These are phyloP conservation scores for Avena atlantica DNA, from an alignment of 176 grass and related monocot species.

Conservation along the genomic window DNA sequence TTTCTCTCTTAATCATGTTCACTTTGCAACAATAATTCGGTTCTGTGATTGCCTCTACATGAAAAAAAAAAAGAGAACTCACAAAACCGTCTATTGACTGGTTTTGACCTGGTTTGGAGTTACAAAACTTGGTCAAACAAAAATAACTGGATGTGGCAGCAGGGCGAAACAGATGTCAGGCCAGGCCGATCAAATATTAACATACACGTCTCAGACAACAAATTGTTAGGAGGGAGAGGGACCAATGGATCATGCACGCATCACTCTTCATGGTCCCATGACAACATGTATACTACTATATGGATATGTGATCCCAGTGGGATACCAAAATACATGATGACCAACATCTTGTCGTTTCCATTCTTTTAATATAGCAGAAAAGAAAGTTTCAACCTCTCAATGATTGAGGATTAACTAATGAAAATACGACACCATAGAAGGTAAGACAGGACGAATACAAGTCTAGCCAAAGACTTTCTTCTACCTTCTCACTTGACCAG, in stretches of 20 bases:
- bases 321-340: constrained; percentile 43
- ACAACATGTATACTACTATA: not conserved
- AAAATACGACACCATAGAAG: not conserved
- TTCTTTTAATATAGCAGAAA: not conserved
- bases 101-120: not conserved
- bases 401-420: not conserved
- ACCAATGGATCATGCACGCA: not conserved
- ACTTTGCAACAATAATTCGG: too few relatives aligned
- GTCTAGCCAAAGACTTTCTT: constrained; percentile 15
- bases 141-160: not conserved
- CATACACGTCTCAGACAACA: not conserved
- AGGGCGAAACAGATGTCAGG: not conserved
- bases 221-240: not conserved
- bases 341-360: constrained; percentile 5
- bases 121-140: not conserved
- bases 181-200: not conserved
- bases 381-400: constrained; percentile 10
- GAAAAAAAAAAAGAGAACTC: too few relatives aligned
- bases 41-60: too few relatives aligned
- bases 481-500: not conserved
- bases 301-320: not conserved
- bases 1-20: too few relatives aligned
- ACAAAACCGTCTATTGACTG: too few relatives aligned
- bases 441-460: not conserved
- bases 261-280: constrained; percentile 26